Percentiles rank a stretch among this genome's conserved stretches.
Conservation (phyloP, 805 yeast genomes). For the Lipomyces chichibuensis region DNA sequence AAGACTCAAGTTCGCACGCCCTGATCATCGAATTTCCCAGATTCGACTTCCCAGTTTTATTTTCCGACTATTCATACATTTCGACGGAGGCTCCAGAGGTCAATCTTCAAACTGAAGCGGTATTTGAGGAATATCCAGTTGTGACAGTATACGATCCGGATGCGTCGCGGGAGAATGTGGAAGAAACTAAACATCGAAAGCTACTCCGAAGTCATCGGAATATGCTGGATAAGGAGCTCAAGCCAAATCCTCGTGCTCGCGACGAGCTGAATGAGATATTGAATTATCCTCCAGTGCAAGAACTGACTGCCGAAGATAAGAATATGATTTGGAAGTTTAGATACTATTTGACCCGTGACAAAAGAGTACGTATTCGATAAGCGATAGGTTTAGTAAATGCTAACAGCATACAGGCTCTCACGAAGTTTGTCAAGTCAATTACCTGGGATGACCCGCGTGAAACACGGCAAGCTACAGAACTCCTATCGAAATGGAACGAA, state of each 20-base stretch:
- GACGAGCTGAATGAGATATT: conserved; percentile 71
- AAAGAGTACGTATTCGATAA: conserved; percentile 43
- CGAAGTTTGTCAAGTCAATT: conserved; percentile 83
- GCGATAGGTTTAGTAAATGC: no score
- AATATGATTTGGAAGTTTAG: conserved; percentile 89
- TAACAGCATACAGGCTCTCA: conserved; percentile 50
- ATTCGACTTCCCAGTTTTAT: conserved; percentile 74
- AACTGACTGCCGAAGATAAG: conserved; percentile 78
- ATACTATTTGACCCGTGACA: conserved; percentile 72
- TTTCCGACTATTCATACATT: conserved; percentile 56
- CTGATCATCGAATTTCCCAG: conserved; percentile 61
- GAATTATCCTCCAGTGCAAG: conserved; percentile 79
- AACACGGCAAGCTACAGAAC: conserved; percentile 73
- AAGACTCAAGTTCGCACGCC: conserved; percentile 41
- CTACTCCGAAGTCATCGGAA: conserved; percentile 82
- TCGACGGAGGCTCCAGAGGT: conserved; percentile 21
- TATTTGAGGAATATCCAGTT: conserved; percentile 32
- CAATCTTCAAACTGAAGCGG: background rate
- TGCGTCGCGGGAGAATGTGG: conserved; percentile 70
- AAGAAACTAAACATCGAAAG: conserved; percentile 83
- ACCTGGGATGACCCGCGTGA: conserved; percentile 87
- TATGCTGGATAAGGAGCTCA: conserved; percentile 77
- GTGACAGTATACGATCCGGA: conserved; percentile 68
- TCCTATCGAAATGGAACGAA: conserved; percentile 70
- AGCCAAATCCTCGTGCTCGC: conserved; percentile 83